These are phyloP conservation scores for Oxyria digyna DNA, from an alignment of 148 eudicot genomes.

Conservation along the genomic window DNA sequence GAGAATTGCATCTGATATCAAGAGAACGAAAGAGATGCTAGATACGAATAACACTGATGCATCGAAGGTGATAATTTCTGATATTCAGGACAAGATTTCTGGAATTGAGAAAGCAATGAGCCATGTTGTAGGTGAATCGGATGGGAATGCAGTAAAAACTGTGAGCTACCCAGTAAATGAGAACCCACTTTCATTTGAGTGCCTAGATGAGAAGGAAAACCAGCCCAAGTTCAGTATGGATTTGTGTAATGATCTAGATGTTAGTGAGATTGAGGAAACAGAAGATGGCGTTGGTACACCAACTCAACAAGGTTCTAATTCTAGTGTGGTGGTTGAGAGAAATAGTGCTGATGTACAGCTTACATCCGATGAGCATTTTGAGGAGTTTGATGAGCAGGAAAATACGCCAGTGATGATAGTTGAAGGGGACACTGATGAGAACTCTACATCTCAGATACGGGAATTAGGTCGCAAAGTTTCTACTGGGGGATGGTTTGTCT, in stretches of 20 bases:
- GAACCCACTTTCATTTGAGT: conserved; percentile 32
- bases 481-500: conserved; percentile 89
- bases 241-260: conserved; percentile 10
- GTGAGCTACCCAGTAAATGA: conserved; percentile 19
- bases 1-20: conserved; percentile 81
- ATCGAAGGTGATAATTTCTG: conserved; percentile 67
- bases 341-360: conserved; percentile 24
- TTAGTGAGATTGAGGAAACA: conserved; percentile 30
- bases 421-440: conserved; percentile 50
- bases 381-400: conserved; percentile 60
- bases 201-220: conserved; percentile 30
- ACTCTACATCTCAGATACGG: conserved; percentile 27
- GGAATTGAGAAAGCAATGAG: conserved; percentile 87
- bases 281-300: conserved; percentile 28
- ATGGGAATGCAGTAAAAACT: conserved; percentile 10
- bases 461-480: conserved; percentile 58
- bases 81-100: conserved; percentile 73
- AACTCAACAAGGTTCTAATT: conserved; percentile 17
- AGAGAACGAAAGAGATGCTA: conserved; percentile 83
- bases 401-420: conserved; percentile 27
- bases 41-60: conserved; percentile 72
- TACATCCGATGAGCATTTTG: conserved; percentile 46
- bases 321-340: conserved; percentile 15
- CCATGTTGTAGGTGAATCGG: conserved; percentile 29
- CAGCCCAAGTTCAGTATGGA: conserved; percentile 14